phyloP scores from a whole-genome alignment of 768 basidiomycete species.

The Serendipita sp. region DNA sequence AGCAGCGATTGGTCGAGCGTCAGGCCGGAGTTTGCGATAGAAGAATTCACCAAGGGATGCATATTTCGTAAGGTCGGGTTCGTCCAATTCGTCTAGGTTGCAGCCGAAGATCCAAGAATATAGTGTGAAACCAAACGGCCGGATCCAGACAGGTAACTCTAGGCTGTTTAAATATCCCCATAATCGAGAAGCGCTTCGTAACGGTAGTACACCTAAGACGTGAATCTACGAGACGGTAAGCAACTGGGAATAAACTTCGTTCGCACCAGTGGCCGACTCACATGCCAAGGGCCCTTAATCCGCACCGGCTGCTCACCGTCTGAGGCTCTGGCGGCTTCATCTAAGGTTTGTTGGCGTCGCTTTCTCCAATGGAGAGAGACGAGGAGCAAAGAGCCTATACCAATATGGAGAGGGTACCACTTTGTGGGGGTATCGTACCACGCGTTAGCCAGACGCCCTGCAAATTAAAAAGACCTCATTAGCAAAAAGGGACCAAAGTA shows the following conservation, averaged over 20 bases:
- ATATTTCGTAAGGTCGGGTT: constrained; percentile 60
- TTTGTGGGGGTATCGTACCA: constrained; percentile 81
- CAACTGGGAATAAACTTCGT: neutral
- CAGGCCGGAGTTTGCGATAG: constrained; percentile 72
- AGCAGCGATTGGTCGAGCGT: constrained; percentile 62
- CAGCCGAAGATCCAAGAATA: constrained; percentile 87
- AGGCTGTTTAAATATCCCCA: constrained; percentile 95
- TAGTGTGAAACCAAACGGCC: constrained; percentile 75
- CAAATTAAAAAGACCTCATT: neutral
- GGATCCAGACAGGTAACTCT: constrained; percentile 85
- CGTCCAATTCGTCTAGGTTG: constrained; percentile 82
- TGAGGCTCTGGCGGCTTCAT: constrained; percentile 26
- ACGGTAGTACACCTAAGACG: constrained; percentile 85
- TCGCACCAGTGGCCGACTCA: constrained; percentile 22
- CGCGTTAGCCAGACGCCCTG: constrained; percentile 38
- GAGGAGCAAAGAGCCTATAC: constrained; percentile 78
- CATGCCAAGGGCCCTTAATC: constrained; percentile 88
- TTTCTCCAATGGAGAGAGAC: constrained; percentile 62
- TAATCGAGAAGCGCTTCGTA: constrained; percentile 86
- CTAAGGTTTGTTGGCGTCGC: constrained; percentile 26
- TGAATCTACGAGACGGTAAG: constrained; percentile 49
- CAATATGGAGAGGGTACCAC: constrained; percentile 90
- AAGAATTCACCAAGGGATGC: constrained; percentile 89
- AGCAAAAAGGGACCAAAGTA: neutral
- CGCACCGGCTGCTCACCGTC: constrained; percentile 70